Conservation (phyloP, 2,329 filamentous ascomycete genomes). For the Fusarium stilboides region DNA sequence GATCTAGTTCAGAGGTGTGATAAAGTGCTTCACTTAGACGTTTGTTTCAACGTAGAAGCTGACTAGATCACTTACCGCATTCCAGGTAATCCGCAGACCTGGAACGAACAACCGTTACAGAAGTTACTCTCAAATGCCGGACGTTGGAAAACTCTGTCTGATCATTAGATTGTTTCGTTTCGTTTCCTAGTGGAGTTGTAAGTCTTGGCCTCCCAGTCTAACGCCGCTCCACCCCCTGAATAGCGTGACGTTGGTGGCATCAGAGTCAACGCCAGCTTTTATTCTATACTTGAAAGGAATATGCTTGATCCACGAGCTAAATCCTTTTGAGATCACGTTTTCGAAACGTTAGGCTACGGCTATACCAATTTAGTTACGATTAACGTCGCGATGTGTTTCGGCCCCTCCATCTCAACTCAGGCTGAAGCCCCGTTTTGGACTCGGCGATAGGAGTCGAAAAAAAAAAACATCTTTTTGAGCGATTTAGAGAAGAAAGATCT, state of each 20-base stretch:
- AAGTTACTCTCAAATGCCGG: conserved; percentile 12
- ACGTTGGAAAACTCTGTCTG: conserved; percentile 5
- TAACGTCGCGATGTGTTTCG: conserved; percentile 13
- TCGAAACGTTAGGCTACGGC: background rate
- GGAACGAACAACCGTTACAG: conserved; percentile 16
- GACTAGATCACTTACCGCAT: conserved; percentile 27
- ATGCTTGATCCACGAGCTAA: conserved; percentile 1
- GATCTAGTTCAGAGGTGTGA: background rate
- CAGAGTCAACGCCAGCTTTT: conserved; percentile 1
- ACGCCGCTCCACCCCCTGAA: conserved; percentile 5
- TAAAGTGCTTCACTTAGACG: background rate
- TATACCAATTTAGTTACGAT: conserved; percentile 2
- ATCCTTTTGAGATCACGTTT: background rate
- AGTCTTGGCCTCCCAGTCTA: background rate
- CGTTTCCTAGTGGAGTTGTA: background rate
- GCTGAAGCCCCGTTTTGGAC: conserved; percentile 1
- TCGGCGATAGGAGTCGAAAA: background rate
- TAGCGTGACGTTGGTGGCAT: conserved; percentile 19
- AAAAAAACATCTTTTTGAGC: background rate
- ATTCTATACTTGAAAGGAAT: background rate
- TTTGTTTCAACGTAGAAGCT: conserved; percentile 2
- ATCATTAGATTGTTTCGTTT: background rate
- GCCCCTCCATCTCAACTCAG: background rate
- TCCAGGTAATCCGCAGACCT: conserved; percentile 9
- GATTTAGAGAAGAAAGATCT: background rate